phyloP scores from a whole-genome alignment of 1,284 basidiomycete genomes.

The Leccinum huronense region DNA sequence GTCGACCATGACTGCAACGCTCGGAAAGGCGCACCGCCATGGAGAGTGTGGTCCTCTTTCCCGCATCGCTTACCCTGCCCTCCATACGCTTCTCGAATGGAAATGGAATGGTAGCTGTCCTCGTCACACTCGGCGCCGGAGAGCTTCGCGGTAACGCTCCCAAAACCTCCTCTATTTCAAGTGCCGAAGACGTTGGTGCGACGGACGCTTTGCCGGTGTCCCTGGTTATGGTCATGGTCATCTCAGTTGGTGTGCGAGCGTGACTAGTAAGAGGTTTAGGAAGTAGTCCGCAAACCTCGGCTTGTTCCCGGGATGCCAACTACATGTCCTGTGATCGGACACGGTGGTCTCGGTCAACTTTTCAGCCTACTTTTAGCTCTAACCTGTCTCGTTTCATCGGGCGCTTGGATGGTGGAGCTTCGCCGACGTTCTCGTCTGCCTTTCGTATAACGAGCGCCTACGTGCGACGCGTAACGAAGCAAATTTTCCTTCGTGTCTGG shows the following conservation, averaged over 20 bases:
- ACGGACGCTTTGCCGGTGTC: not conserved
- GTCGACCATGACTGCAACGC: conserved; percentile 3
- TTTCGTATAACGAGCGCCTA: conserved; percentile 48
- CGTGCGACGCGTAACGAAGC: too few relatives aligned
- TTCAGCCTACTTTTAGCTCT: too few relatives aligned
- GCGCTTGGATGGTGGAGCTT: conserved; percentile 14
- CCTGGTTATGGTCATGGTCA: not conserved
- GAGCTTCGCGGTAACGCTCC: not conserved
- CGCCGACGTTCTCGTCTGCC: conserved; percentile 11
- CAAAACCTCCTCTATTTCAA: not conserved
- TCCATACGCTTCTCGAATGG: conserved; percentile 20
- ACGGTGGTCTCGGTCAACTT: too few relatives aligned
- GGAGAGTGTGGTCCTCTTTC: conserved; percentile 8
- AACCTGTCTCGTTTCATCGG: conserved; percentile 10
- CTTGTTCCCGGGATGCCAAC: not conserved
- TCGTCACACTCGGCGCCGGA: not conserved
- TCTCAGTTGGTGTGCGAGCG: not conserved
- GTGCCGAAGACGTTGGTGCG: not conserved
- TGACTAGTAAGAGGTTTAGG: not conserved
- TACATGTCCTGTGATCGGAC: too few relatives aligned
- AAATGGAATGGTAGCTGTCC: conserved; percentile 23
- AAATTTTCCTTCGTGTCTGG: too few relatives aligned
- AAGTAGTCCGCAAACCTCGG: not conserved
- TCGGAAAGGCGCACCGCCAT: not conserved
- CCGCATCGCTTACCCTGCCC: not conserved